Base-by-base conservation (phyloP, 192 early-diverging fungal species). In the Phlyctochytrium planicorne region DNA sequence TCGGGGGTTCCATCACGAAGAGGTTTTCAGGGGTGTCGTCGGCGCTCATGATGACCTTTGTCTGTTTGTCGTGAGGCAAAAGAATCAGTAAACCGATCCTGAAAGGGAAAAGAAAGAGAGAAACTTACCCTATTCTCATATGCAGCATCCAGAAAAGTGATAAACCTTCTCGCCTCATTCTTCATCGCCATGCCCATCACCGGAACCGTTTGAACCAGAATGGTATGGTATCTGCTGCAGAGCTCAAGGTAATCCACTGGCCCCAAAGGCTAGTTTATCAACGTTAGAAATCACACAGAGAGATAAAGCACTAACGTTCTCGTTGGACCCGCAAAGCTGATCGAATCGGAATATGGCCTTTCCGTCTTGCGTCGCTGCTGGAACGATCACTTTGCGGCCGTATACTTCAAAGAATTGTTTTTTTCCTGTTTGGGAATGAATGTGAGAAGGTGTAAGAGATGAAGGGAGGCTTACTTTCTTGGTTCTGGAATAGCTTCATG, bases 221-320 rank as follows among this genome's bases (percentile, higher is more conserved):
- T 63, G 1, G 85, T 87, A 34, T 88, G 79, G 72, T 86, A 90
- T 35, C 76, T 65, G 30, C 81, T 82, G 29, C 84, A 82, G 32
- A 94, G 66, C 70, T 89, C 85, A 27, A 94, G 79, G 68, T 91
- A 94, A 70, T 94, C 92, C 1, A 88, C 89, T 0, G 92, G 87
- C 60, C 88, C 88, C 29, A 88, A 74, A 25, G 55, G 16, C 12
- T 27, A 47, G 40, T 47, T 6, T 20, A 6, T 14, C 40, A 47
- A 47, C 40, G 40, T 14, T 20, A 57, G 25, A 12, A 12, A 57
- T 10, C 55, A 57, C 16, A 12, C 25, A 27, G 25, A 14, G 40
- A 47, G 20, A 47, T 20, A 47, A 47, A 20, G 40, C 40, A 47
- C 55, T 57, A 10, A 57, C 55, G 25, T 27, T 25, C 14, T 57